Conservation (phyloP, 2,329 filamentous ascomycete species). For the Penicillium sp. region DNA sequence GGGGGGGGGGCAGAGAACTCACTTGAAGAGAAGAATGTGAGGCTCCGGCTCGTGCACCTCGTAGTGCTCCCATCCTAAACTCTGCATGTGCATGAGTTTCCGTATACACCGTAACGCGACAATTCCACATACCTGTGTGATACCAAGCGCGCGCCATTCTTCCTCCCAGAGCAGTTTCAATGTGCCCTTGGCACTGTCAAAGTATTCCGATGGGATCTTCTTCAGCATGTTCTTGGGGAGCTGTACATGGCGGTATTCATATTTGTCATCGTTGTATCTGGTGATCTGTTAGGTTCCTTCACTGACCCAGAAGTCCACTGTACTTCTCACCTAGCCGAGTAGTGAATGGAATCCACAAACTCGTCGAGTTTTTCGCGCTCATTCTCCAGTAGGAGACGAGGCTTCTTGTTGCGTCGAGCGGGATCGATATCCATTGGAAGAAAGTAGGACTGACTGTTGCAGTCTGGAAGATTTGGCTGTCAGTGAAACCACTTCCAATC, state of each 20-base stretch:
- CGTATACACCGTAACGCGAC: background rate
- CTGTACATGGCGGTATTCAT: constrained; percentile 96
- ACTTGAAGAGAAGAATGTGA: constrained; percentile 99
- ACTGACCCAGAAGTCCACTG: background rate
- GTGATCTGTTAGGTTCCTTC: constrained; percentile 5
- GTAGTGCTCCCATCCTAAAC: constrained; percentile 98
- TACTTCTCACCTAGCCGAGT: constrained; percentile 75
- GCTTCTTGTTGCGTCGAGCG: constrained; percentile 81
- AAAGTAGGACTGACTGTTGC: constrained; percentile 5
- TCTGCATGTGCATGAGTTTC: constrained; percentile 55
- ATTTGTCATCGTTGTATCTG: constrained; percentile 90
- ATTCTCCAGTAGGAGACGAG: constrained; percentile 74
- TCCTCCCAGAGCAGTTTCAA: constrained; percentile 97
- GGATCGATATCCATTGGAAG: constrained; percentile 65
- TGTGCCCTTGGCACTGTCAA: constrained; percentile 84
- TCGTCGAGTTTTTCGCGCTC: constrained; percentile 86
- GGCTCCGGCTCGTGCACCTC: constrained; percentile 98
- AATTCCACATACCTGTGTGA: constrained; percentile 74
- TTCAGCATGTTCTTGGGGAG: constrained; percentile 98
- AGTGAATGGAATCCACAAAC: constrained; percentile 91
- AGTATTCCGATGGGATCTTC: constrained; percentile 91
- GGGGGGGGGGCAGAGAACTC: constrained; percentile 44
- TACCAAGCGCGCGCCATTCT: constrained; percentile 95
- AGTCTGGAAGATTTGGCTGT: background rate
- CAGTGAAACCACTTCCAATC: background rate